Evolutionary conservation across 371 early-diverging fungal species (phyloP), one percentile per base, ranked within the genome.

Genomic region (Haplosporangium sp.): DNA sequence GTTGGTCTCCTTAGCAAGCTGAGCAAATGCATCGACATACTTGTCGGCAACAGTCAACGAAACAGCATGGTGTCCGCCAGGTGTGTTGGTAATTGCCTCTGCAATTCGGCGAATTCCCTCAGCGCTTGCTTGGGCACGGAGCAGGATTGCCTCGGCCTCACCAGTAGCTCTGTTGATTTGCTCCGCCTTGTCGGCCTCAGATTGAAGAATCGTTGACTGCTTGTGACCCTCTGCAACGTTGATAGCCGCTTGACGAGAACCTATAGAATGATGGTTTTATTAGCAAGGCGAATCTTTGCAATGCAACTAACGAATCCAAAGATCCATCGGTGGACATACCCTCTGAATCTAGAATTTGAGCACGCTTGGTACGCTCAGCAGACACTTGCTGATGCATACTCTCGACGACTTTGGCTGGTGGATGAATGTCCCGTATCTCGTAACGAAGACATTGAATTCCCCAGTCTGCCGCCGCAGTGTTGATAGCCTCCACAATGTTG

Each of bases 371-470:
- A 64, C 99, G 88, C 81, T 99, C 98, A 0, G 98, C 98, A 41
- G 96, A 94, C 16, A 98, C 98, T 75, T 97, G 96, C 77, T 95
- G 95, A 74, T 99, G 99, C 98, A 99, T 99, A 21, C 95, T 91
- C 67, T 94, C 91, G 12, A 98, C 96, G 6, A 99, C 98, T 81
- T 95, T 96, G 37, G 89, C 89, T 8, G 99, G 98, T 62, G 97
- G 96, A 81, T 97, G 98, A 63, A 98, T 98, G 75, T 98, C 98
- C 53, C 94, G 89, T 73, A 96, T 94, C 77, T 96, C 96, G 76
- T 96, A 96, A 67, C 98, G 89, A 51, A 99, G 85, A 57, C 99
- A 98, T 45, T 92, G 86, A 68, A 99, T 96, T 40, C 99, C 98
- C 98, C 99, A 99, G 61, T 95, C 95, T 8, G 90, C 93, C 1